phyloP scores from a whole-genome alignment of 768 basidiomycete species.

The Phylloporus sp. region DNA sequence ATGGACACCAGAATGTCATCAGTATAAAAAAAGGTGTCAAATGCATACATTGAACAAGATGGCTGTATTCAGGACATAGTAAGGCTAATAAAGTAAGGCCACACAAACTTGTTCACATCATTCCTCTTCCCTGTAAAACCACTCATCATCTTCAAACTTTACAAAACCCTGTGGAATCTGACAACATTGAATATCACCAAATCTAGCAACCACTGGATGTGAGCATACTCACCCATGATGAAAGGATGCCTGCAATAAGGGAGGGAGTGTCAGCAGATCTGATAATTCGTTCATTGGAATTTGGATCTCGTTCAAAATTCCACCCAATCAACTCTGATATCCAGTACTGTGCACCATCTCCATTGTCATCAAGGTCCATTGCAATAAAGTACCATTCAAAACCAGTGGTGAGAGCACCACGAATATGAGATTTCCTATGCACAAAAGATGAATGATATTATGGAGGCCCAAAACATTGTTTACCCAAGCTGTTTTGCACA shows the following conservation, averaged over 20 bases:
- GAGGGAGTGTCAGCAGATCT: too few relatives aligned
- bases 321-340: neutral
- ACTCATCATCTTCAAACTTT: neutral
- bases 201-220: too few relatives aligned
- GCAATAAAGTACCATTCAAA: neutral
- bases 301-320: neutral
- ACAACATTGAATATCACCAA: neutral
- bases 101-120: too few relatives aligned
- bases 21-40: too few relatives aligned
- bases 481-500: neutral
- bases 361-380: neutral
- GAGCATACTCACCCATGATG: neutral
- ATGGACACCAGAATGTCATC: too few relatives aligned
- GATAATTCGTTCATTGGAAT: too few relatives aligned
- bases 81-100: too few relatives aligned
- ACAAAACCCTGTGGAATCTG: neutral
- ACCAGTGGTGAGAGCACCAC: neutral
- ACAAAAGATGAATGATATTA: neutral
- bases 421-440: neutral
- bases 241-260: neutral
- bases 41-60: too few relatives aligned
- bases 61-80: too few relatives aligned
- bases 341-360: neutral
- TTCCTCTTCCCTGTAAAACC: too few relatives aligned
- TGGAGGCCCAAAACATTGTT: neutral